Evolutionary conservation across 2,329 filamentous ascomycete species (phyloP), one percentile per base, ranked within the genome.

Genomic region (Beauveria asiatica): DNA sequence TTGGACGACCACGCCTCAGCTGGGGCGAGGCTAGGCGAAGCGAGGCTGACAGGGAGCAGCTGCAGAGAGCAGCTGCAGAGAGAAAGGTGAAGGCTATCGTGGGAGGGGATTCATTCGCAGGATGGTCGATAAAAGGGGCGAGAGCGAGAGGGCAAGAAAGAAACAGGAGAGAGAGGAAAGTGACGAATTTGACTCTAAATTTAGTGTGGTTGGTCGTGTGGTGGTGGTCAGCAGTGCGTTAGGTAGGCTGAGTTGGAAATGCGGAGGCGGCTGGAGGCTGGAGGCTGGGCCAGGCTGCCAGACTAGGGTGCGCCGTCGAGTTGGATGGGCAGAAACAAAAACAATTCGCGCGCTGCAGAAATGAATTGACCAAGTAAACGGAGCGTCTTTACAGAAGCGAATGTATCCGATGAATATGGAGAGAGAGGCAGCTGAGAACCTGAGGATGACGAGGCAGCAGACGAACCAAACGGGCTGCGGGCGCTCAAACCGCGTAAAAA

Each of bases 21-120:
- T 58, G 30, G 33, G 59, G 53, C 45, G 54, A 45, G 30, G 49
- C 49, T 17, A 60, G 58, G 30, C 30, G 30, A 33, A 10, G 54
- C 60, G 53, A 52, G 60, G 49, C 54, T 61, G 42, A 58, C 49
- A n/a, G 53, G 19, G 23, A 60, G 30, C 27, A 49, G 44, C 53
- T 21, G 42, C 46, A 50, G 25, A 25, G 25, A 39, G 57, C 56
- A 37, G 51, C 42, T 50, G 25, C 53, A 39, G 56, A 46, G 55
- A 21, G 51, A 33, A 27, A 51, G 21, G 52, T 45, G 25, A 30
- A 27, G 42, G 52, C 39, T 52, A 52, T 23, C n/a, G 57, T 13
- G 51, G 42, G 23, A 11, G 11, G 25, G 16, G 2, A 41, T 10
- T 23, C 37, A 62, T 59, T 54, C 50, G 44, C 21, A 50, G 44